phyloP scores from a whole-genome alignment of 148 eudicot species.

The Heliamphora exappendiculata region DNA sequence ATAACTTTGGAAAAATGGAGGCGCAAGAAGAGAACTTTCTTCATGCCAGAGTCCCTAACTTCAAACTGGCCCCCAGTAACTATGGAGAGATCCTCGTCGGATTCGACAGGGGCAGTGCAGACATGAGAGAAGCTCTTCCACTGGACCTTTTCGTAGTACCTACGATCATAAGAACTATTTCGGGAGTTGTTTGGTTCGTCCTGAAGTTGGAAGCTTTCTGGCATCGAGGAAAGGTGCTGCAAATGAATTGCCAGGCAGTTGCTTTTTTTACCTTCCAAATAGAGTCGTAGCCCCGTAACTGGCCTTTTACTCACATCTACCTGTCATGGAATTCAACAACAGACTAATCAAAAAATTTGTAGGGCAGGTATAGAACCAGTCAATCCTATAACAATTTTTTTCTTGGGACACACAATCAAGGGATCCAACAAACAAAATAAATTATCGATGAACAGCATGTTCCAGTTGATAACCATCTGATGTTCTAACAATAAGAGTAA shows the following conservation, averaged over 20 bases:
- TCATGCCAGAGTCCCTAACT: constrained; percentile 36
- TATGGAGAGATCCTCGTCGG: constrained; percentile 37
- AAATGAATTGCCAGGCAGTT: constrained; percentile 49
- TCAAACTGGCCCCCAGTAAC: constrained; percentile 45
- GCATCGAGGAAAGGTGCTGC: constrained; percentile 52
- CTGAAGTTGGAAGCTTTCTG: constrained; percentile 40
- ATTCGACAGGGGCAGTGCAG: constrained; percentile 53
- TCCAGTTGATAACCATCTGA: background rate
- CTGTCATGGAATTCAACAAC: constrained; percentile 16
- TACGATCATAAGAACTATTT: constrained; percentile 22
- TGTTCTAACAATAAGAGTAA: no score
- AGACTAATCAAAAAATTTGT: background rate
- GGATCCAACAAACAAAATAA: background rate
- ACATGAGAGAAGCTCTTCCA: constrained; percentile 52
- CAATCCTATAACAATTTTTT: background rate
- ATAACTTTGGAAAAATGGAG: constrained; percentile 34
- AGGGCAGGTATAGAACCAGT: background rate
- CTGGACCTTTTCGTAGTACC: constrained; percentile 44
- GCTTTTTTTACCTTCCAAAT: constrained; percentile 47
- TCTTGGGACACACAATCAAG: background rate
- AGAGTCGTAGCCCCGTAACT: constrained; percentile 48
- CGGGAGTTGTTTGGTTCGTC: constrained; percentile 11
- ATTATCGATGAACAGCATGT: constrained; percentile 4
- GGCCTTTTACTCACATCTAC: constrained; percentile 44
- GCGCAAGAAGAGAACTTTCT: constrained; percentile 31